Conservation (phyloP, 805 yeast genomes). For the Alloascoidea hylecoeti region DNA sequence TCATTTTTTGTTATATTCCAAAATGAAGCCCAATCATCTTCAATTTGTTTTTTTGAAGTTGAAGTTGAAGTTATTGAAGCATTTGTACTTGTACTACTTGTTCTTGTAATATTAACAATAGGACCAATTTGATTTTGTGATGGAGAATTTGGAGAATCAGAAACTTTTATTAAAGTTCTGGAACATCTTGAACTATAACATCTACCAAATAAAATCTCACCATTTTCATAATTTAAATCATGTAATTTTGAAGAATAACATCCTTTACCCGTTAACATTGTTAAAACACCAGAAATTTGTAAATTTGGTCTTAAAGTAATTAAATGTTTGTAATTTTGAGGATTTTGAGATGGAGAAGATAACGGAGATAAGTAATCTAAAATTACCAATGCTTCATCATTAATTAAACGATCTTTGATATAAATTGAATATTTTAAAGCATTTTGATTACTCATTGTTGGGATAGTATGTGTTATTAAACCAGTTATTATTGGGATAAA, state of each 20-base stretch:
- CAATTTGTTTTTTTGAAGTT: not conserved
- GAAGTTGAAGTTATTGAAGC: too few relatives aligned
- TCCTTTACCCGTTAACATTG: constrained; percentile 17
- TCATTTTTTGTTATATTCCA: not conserved
- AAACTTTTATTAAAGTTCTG: not conserved
- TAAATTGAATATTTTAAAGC: not conserved
- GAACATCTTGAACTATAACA: constrained; percentile 1
- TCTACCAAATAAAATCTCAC: not conserved
- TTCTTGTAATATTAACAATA: not conserved
- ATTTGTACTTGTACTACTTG: not conserved
- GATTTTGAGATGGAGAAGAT: too few relatives aligned
- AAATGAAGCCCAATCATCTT: not conserved
- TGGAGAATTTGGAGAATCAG: too few relatives aligned
- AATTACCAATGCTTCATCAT: not conserved
- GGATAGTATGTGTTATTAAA: not conserved
- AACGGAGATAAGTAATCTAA: too few relatives aligned
- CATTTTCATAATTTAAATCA: not conserved
- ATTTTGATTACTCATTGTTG: not conserved
- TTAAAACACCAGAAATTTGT: constrained; percentile 17
- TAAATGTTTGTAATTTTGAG: not conserved
- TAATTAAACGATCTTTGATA: not conserved
- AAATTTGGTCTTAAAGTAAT: constrained; percentile 1
- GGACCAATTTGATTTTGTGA: not conserved
- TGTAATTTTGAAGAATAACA: constrained; percentile 13
- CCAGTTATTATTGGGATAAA: not conserved